These are phyloP conservation scores for Botrytis galanthina DNA, from an alignment of 2,329 filamentous ascomycete genomes.

Conservation along the genomic window DNA sequence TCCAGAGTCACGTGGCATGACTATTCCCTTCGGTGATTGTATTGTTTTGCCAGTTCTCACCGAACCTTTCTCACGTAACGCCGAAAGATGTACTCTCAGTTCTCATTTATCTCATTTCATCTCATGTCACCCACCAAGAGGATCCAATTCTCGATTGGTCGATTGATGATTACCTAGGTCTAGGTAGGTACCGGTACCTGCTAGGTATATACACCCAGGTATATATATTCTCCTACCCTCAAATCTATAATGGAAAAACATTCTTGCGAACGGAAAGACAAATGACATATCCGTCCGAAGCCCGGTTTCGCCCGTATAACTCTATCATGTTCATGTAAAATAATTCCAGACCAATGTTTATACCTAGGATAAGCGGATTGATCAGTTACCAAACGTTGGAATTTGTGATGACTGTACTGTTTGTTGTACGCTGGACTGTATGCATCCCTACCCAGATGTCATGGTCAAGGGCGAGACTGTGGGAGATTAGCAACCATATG, in stretches of 20 bases:
- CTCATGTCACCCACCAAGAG: background rate
- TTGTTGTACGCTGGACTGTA: background rate
- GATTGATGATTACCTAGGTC: background rate
- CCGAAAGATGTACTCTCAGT: slow-evolving; percentile 3
- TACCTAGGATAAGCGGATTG: background rate
- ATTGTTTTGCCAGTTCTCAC: background rate
- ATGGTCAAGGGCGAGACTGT: background rate
- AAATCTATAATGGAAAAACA: slow-evolving; percentile 12
- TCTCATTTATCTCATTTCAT: slow-evolving; percentile 7
- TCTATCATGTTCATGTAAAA: background rate
- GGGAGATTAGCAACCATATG: background rate
- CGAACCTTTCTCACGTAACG: background rate
- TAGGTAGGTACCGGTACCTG: background rate
- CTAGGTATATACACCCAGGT: background rate
- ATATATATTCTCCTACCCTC: background rate
- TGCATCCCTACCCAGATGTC: background rate
- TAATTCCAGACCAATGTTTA: background rate
- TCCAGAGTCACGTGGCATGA: background rate
- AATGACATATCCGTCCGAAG: slow-evolving; percentile 15
- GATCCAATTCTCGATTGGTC: background rate
- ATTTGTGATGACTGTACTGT: background rate
- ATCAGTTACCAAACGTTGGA: background rate
- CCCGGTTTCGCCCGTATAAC: background rate
- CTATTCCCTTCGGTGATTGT: background rate
- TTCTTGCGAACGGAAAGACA: slow-evolving; percentile 11